Evolutionary conservation across 257 asterid genomes (phyloP), one percentile per base, ranked within the genome.

Genomic region (Prunella vulgaris): DNA sequence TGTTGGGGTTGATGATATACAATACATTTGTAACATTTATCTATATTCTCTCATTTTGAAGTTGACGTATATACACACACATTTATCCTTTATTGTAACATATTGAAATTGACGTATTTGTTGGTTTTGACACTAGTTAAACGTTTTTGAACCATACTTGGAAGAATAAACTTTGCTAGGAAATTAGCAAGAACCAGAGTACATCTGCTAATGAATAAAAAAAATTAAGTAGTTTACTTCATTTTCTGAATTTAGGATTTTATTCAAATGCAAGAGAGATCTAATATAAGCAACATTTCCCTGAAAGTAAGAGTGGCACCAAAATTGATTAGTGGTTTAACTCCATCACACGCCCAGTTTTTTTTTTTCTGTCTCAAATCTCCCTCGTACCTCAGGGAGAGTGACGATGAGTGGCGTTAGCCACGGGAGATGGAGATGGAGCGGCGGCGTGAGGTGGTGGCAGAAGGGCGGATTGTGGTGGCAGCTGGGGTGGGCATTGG

Each of bases 401-500:
- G 68, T 76, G 81, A 10, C 6, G 74, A 53, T 35, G 72, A 5
- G 69, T 81, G 63, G 79, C 25, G 32, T 86, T 85, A 81, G 78
- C 77, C n/a, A 15, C 0, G 0, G 72, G 75, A 10, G 88, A 79
- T 3, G 91, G 85, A 0, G 67, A 27, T 22, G 87, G 88, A 7
- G 88, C 81, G 10, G 84, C 75, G 78, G 81, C 74, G 57, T 78
- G 12, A 0, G 38, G 38, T 32, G 38, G 38, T 0, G 9, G 38
- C 7, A 32, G 80, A n/a, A n/a, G n/a, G 53, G 84, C 62, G 18
- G 62, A 10, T 56, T 60, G 82, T 0, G 86, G 76, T 13, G 83
- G 77, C 17, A 72, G 83, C 24, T 81, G 92, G 7, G 84, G 84
- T 27, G 78, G 80, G 74, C 98, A 93, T 46, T 93, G 96, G 85